A percentile compares a stretch with the other conserved stretches of the same genome.
Evolutionary conservation across 2,329 filamentous ascomycete genomes (phyloP).

Genomic region (Cercospora sp.): DNA sequence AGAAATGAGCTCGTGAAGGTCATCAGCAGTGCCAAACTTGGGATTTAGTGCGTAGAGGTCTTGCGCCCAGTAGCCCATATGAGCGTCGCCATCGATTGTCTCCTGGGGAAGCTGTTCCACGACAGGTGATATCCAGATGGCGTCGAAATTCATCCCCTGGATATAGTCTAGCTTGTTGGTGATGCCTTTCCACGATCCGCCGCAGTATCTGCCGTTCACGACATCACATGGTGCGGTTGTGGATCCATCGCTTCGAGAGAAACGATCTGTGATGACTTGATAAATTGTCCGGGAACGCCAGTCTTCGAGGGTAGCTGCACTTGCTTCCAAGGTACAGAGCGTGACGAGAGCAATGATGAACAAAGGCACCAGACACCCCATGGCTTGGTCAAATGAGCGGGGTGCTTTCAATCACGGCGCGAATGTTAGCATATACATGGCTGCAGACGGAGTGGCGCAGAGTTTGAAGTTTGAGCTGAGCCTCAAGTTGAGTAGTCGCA

Average conservation of each 20-base stretch:
- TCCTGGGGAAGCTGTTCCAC: slow-evolving; percentile 45
- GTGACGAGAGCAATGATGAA: background rate
- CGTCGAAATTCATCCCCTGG: slow-evolving; percentile 46
- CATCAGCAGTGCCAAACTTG: slow-evolving; percentile 60
- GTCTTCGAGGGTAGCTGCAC: slow-evolving; percentile 39
- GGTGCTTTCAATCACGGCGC: background rate
- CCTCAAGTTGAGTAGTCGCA: background rate
- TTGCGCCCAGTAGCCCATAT: slow-evolving; percentile 57
- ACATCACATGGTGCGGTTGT: slow-evolving; percentile 33
- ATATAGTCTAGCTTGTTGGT: slow-evolving; percentile 48
- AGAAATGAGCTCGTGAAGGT: slow-evolving; percentile 58
- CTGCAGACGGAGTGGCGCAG: background rate
- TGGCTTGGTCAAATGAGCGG: background rate
- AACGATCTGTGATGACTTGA: slow-evolving; percentile 45
- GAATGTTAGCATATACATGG: background rate
- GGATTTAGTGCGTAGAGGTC: slow-evolving; percentile 57
- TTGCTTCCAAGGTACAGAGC: background rate
- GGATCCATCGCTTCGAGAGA: slow-evolving; percentile 35
- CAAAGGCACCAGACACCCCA: background rate
- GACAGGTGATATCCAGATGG: slow-evolving; percentile 53
- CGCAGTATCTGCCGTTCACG: slow-evolving; percentile 37
- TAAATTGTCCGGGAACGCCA: slow-evolving; percentile 45
- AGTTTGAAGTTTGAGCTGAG: background rate
- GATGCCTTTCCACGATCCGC: slow-evolving; percentile 47
- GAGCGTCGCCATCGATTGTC: slow-evolving; percentile 48